These are phyloP conservation scores for Akanthomyces lecanii DNA, from an alignment of 2,329 filamentous ascomycete genomes.

Conservation along the genomic window DNA sequence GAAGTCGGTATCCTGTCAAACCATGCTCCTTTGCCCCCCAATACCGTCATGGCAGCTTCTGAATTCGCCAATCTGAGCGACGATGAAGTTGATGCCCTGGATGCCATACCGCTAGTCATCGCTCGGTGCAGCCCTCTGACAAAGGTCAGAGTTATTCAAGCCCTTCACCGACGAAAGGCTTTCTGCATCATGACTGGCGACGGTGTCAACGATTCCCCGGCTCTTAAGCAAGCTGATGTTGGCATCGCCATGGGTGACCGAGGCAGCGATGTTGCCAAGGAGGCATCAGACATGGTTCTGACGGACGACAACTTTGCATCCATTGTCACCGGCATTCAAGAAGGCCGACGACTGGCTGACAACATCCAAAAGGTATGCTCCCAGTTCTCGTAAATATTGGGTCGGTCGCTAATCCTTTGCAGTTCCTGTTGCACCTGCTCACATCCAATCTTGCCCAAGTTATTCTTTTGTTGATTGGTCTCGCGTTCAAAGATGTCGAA, in stretches of 20 bases:
- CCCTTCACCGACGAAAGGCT: slow-evolving; percentile 62
- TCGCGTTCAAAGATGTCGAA: slow-evolving; percentile 60
- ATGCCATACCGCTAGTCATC: slow-evolving; percentile 60
- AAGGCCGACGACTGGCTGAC: slow-evolving; percentile 65
- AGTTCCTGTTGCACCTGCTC: slow-evolving; percentile 62
- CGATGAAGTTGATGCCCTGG: slow-evolving; percentile 57
- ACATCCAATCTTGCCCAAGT: slow-evolving; percentile 69
- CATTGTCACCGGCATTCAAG: slow-evolving; percentile 67
- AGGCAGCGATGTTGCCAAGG: slow-evolving; percentile 70
- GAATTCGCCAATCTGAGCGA: slow-evolving; percentile 61
- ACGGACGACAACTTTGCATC: slow-evolving; percentile 87
- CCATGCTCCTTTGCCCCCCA: slow-evolving; percentile 33
- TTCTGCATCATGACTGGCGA: slow-evolving; percentile 75
- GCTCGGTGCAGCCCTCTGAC: slow-evolving; percentile 66
- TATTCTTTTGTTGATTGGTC: slow-evolving; percentile 61
- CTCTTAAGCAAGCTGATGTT: slow-evolving; percentile 67
- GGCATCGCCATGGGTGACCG: slow-evolving; percentile 71
- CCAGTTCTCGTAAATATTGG: background rate
- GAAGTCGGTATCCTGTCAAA: slow-evolving; percentile 58
- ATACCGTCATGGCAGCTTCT: slow-evolving; percentile 56
- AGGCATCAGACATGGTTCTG: slow-evolving; percentile 83
- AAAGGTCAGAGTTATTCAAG: slow-evolving; percentile 72
- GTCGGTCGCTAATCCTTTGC: slow-evolving; percentile 18
- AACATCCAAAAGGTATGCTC: slow-evolving; percentile 65
- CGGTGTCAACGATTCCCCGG: slow-evolving; percentile 71